Base-by-base conservation (phyloP, 2,329 filamentous ascomycete genomes). In the Monilinia vaccinii-corymbosi region DNA sequence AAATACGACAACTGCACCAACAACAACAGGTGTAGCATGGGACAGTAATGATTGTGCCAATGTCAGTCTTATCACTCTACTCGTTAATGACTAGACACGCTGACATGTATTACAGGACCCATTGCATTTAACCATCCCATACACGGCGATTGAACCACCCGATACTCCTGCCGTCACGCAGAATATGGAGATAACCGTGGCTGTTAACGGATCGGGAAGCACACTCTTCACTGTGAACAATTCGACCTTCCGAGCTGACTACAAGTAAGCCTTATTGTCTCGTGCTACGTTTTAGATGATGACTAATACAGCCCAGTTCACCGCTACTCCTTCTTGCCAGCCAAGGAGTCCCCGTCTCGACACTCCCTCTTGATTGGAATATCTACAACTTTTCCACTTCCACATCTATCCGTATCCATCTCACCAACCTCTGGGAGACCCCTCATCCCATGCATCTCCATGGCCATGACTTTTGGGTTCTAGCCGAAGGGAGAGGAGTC, bases 381-480 rank as follows among this genome's bases (percentile, higher is more conserved):
- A 75, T 84, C 23, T 64, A 60, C 53, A 75, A 79, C 18, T 76
- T 76, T 11, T 79, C 77, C 76, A 57, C 32, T 1, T 3, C 36
- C 2, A 31, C 52, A 9, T 49, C 44, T 13, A 57, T 57, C 44
- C 58, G 58, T 25, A 16, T 60, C 1, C 34, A 49, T 7, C 14
- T 46, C 16, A 31, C 42, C 1, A 60, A 57, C 81, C 32, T 68
- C 86, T 2, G 75, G 82, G 44, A 66, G 6, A 52, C 16, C 21
- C 78, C 78, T 2, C 81, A 89, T 66, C 84, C 86, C 0, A 84
- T 89, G 71, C 85, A 89, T 71, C 71, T 88, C 2, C 86, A 89
- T 74, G 85, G 85, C n/a, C 82, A 86, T 71, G 86, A 89, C 73
- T 85, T 89, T 75, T 85, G 82, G 68, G 73, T 90, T 44, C 76